Evolutionary conservation across 2,329 filamentous ascomycete species (phyloP), one percentile per base, ranked within the genome.

Genomic region (Alternaria angustiovoidea): DNA sequence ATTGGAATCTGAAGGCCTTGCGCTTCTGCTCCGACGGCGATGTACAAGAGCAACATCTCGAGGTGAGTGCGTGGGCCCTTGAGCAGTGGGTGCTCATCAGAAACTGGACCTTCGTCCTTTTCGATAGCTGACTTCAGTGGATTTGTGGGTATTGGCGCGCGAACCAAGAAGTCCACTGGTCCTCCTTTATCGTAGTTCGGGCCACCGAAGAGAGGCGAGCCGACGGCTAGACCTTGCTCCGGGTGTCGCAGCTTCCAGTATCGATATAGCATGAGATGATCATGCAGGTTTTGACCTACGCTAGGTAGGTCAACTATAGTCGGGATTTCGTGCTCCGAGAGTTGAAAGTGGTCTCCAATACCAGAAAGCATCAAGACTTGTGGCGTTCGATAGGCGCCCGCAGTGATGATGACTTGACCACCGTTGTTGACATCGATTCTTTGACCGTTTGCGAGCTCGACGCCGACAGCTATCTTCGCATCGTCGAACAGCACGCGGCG

Each of bases 251-350:
- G 60, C 53, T 71, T 71, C 70, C 69, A 73, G 61, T 70, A 70
- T 22, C 68, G 62, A 36, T 62, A 68, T n/a, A 65, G 22, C 56
- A 68, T 60, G 18, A 69, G 26, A 46, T 88, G 87, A 70, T 91
- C 88, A 46, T 87, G 81, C 4, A 91, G 78, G 75, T 90, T 88
- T 61, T 83, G 84, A 2, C 88, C 88, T 2, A 91, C 87, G 32
- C 87, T 84, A 1, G 84, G 83, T 1, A 87, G 83, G 61, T 89
- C 32, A 16, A 12, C 12, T 16, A 36, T 0, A 16, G 12, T 12
- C 6, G 32, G 12, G 6, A 36, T 36, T 67, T 85, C 82, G 47
- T 80, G 75, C 11, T 36, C 5, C 32, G 80, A 61, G 7, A 91
- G 83, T 57, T 87, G 81, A 0, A 75, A 68, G 7, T 59, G 42